phyloP scores from a whole-genome alignment of 257 asterid genomes.

The Handroanthus guayacan region DNA sequence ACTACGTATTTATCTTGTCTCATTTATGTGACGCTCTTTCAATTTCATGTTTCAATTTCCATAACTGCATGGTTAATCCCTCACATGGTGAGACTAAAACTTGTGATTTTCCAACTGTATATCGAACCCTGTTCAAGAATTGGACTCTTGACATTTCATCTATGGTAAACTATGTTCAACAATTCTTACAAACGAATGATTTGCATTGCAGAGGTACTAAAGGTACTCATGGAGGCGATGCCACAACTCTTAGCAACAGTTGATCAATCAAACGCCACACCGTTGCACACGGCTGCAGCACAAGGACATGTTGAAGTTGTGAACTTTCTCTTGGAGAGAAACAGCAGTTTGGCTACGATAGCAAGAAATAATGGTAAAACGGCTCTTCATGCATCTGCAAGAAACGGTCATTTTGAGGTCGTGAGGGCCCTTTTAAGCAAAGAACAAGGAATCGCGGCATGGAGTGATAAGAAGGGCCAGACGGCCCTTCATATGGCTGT shows the following conservation, averaged over 20 bases:
- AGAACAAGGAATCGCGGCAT: slow-evolving; percentile 57
- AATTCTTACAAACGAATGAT: background rate
- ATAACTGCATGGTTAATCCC: no score
- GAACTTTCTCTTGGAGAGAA: slow-evolving; percentile 61
- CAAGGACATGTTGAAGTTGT: slow-evolving; percentile 77
- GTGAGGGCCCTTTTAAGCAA: slow-evolving; percentile 69
- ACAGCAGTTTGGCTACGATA: slow-evolving; percentile 67
- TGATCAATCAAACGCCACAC: slow-evolving; percentile 75
- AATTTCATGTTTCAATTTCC: no score
- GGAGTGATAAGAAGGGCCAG: slow-evolving; percentile 84
- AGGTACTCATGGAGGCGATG: slow-evolving; percentile 60
- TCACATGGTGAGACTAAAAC: no score
- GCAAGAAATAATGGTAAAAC: slow-evolving; percentile 79
- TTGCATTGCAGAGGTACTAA: slow-evolving; percentile 57
- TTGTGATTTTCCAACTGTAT: background rate
- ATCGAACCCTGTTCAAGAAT: background rate
- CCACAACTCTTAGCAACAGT: slow-evolving; percentile 74
- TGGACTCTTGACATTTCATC: background rate
- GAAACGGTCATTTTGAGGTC: slow-evolving; percentile 68
- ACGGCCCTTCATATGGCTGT: slow-evolving; percentile 91
- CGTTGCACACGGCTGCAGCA: slow-evolving; percentile 73
- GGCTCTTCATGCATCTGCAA: slow-evolving; percentile 73
- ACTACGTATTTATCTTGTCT: no score
- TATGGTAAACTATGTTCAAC: background rate
- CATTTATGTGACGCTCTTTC: no score